These are phyloP conservation scores for Ustanciosporium gigantosporum DNA, from an alignment of 1,284 basidiomycete genomes.

Conservation along the genomic window DNA sequence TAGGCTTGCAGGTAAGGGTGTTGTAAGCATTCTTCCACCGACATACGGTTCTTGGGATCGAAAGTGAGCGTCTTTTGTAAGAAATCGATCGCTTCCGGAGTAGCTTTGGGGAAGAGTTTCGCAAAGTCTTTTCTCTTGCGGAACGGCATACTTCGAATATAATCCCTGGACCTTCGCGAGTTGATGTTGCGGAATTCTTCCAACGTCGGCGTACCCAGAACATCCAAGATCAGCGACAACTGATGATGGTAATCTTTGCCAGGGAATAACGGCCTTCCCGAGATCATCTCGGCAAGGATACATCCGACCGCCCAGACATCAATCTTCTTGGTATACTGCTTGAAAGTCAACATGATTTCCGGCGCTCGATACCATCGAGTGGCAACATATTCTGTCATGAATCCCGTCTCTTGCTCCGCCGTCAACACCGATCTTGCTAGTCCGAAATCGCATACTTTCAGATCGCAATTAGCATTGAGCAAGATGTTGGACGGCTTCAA, in stretches of 20 bases:
- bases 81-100: slow-evolving; percentile 71
- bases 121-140: slow-evolving; percentile 79
- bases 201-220: slow-evolving; percentile 68
- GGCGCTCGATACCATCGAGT: slow-evolving; percentile 60
- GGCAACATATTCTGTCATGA: slow-evolving; percentile 62
- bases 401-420: slow-evolving; percentile 56
- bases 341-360: slow-evolving; percentile 61
- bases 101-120: slow-evolving; percentile 77
- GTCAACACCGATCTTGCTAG: slow-evolving; percentile 57
- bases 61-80: slow-evolving; percentile 82
- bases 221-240: slow-evolving; percentile 67
- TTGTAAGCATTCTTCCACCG: slow-evolving; percentile 55
- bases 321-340: slow-evolving; percentile 61
- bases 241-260: slow-evolving; percentile 67
- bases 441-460: slow-evolving; percentile 61
- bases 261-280: slow-evolving; percentile 85
- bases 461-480: slow-evolving; percentile 58
- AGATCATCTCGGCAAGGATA: slow-evolving; percentile 89
- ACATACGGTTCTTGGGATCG: slow-evolving; percentile 55
- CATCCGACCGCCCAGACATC: slow-evolving; percentile 85
- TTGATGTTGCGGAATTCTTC: slow-evolving; percentile 72
- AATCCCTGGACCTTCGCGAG: slow-evolving; percentile 80
- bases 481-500: slow-evolving; percentile 58
- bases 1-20: slow-evolving; percentile 57
- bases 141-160: slow-evolving; percentile 89